Conservation (phyloP, 2,329 filamentous ascomycete genomes). For the Daldinia eschscholtzii region DNA sequence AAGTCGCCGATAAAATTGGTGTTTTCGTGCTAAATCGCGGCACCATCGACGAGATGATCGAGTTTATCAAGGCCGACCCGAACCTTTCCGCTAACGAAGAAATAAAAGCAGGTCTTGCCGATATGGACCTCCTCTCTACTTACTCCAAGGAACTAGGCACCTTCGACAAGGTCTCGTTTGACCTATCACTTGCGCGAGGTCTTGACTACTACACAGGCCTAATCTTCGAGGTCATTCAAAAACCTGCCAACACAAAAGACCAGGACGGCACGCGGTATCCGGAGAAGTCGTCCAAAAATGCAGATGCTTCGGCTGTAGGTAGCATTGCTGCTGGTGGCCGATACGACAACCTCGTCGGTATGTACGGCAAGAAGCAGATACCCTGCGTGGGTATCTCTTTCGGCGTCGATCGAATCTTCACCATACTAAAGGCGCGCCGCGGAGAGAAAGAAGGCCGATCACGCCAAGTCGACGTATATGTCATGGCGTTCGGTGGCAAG, state of each 20-base stretch:
- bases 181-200: conserved; percentile 89
- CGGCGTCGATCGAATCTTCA: conserved; percentile 95
- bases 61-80: conserved; percentile 75
- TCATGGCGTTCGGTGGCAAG: conserved; percentile 83
- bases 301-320: conserved; percentile 61
- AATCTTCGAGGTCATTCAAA: conserved; percentile 79
- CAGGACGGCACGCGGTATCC: conserved; percentile 31
- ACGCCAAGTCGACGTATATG: conserved; percentile 74
- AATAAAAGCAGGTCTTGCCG: conserved; percentile 82
- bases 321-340: conserved; percentile 86
- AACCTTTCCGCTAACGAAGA: conserved; percentile 77
- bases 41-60: conserved; percentile 75
- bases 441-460: conserved; percentile 66
- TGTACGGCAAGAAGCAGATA: conserved; percentile 90
- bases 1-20: conserved; percentile 88
- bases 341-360: conserved; percentile 93
- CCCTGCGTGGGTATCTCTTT: conserved; percentile 95
- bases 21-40: conserved; percentile 85
- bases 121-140: conserved; percentile 83
- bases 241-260: conserved; percentile 17
- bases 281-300: conserved; percentile 27
- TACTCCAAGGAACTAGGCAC: conserved; percentile 85
- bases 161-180: conserved; percentile 83
- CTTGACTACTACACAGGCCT: conserved; percentile 94
- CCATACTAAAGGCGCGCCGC: conserved; percentile 83